Evolutionary conservation across 169 alveolate genomes (phyloP).

Genomic region (Theileria equi): DNA sequence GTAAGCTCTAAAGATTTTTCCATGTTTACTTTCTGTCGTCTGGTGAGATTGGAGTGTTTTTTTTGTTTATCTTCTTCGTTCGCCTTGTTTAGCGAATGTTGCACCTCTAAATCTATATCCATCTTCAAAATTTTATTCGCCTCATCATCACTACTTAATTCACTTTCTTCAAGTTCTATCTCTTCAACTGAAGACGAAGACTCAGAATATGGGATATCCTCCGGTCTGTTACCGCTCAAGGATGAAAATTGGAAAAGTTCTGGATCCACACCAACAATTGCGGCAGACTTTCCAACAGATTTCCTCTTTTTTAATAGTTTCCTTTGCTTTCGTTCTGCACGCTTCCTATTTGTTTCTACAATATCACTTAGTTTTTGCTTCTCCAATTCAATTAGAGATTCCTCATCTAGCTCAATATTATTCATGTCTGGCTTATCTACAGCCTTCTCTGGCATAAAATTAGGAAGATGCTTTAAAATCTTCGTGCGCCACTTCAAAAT

Average conservation of each 20-base stretch:
- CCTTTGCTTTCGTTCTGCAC: slow-evolving; percentile 60
- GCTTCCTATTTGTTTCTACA: slow-evolving; percentile 55
- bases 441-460: not conserved
- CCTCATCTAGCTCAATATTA: slow-evolving; percentile 44
- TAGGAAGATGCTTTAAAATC: slow-evolving; percentile 31
- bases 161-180: not conserved
- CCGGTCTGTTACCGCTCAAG: not conserved
- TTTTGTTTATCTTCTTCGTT: slow-evolving; percentile 4
- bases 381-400: not conserved
- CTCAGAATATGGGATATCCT: not conserved
- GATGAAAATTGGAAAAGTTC: not conserved
- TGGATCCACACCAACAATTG: slow-evolving; percentile 58
- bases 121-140: slow-evolving; percentile 29
- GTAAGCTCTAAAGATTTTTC: slow-evolving; percentile 44
- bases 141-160: slow-evolving; percentile 43
- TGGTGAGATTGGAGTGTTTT: slow-evolving; percentile 22
- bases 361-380: slow-evolving; percentile 44
- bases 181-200: slow-evolving; percentile 1
- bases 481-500: slow-evolving; percentile 85
- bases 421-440: slow-evolving; percentile 7
- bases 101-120: slow-evolving; percentile 68
- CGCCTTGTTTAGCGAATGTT: slow-evolving; percentile 53
- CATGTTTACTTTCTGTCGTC: slow-evolving; percentile 27
- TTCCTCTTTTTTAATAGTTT: slow-evolving; percentile 69
- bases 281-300: slow-evolving; percentile 62